Base-by-base conservation (phyloP, 306 rosid genomes). In the Dicorynia guianensis region DNA sequence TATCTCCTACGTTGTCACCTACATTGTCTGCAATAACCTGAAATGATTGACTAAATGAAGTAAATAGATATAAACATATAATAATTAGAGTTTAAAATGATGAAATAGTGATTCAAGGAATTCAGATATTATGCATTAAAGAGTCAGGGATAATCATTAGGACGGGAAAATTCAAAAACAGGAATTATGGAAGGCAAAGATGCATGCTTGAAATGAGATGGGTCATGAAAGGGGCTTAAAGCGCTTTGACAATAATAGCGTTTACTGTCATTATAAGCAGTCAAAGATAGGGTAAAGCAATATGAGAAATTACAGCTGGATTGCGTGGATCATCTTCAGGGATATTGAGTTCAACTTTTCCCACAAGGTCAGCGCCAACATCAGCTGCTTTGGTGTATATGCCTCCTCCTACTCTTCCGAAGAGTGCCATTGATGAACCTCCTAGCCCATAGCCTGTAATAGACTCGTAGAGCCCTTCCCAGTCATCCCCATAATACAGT, bases 311-410 rank as follows among this genome's bases (percentile, higher is more conserved):
- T 86, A 90, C 89, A 33, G 93, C 93, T 25, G 93, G 93, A 76
- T 90, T 86, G 76, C 88, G 68, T 1, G 91, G 96, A 83, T 88
- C 93, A 71, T 88, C 96, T 86, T 90, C 93, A 0, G 91, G 96
- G 46, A 90, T 88, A 72, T 88, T 86, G 71, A 76, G 79, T 70
- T 90, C 93, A 49, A 86, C 90, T 50, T 88, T 86, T 6, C 89
- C 90, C 2, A 88, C 93, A 18, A 90, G 96, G 65, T 86, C 93
- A 79, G 93, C 96, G 40, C 96, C 96, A 79, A 88, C 93, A 90
- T 86, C 93, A 56, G 93, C 96, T 42, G 96, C 96, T 84, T 88
- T 90, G 44, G 96, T 90, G 81, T 88, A 90, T 40, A 88, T 86
- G 30, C 93, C 96, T 59, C 93, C 93, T 5, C 93, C 93, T 77